Evolutionary conservation across 257 asterid species (phyloP).

Genomic region (Solanum ossicruentum): DNA sequence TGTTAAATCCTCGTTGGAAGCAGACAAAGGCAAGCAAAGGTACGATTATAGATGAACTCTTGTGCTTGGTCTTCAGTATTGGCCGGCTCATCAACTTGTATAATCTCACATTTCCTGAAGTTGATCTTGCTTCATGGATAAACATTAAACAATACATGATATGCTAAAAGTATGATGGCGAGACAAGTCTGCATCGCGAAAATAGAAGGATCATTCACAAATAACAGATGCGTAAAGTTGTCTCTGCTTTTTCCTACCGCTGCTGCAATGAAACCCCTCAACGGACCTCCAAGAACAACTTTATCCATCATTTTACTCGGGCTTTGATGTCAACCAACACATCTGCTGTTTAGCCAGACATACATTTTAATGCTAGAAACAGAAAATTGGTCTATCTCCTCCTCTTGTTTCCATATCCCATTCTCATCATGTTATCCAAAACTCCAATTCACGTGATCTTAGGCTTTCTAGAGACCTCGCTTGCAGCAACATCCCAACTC

Average conservation of each 20-base stretch:
- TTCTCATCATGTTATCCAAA: background rate
- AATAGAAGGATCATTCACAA: background rate
- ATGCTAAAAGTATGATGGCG: background rate
- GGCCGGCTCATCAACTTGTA: background rate
- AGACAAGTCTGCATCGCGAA: background rate
- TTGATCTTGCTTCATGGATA: background rate
- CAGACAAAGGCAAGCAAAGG: background rate
- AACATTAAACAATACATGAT: background rate
- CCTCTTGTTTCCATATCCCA: background rate
- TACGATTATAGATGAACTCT: background rate
- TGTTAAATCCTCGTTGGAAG: background rate
- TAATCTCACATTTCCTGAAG: background rate
- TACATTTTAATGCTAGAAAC: background rate
- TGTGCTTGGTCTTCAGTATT: background rate
- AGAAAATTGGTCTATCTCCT: background rate
- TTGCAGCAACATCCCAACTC: background rate
- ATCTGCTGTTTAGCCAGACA: background rate
- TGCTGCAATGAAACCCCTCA: background rate
- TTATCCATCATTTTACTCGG: background rate
- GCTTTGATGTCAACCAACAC: background rate
- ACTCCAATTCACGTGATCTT: background rate
- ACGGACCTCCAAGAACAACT: background rate
- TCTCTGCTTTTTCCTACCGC: background rate
- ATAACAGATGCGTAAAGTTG: background rate
- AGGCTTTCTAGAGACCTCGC: background rate